Conservation (phyloP, 176 grass and related monocot species). For the Triticum timopheevii region DNA sequence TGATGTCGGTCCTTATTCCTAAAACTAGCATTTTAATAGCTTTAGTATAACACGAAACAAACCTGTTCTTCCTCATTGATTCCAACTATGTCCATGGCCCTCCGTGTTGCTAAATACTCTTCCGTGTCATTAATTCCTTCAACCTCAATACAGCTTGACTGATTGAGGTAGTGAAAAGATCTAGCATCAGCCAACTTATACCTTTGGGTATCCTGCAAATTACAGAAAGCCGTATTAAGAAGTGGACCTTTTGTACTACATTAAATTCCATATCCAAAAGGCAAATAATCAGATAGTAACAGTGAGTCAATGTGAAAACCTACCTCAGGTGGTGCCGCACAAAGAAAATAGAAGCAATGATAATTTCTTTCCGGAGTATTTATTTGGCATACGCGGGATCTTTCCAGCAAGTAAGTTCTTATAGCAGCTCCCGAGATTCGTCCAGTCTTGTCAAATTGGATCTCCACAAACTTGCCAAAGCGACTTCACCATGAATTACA, state of each 20-base stretch:
- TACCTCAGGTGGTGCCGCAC: slow-evolving; percentile 86
- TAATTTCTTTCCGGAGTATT: slow-evolving; percentile 98
- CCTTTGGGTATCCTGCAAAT: slow-evolving; percentile 63
- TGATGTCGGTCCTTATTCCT: slow-evolving; percentile 13
- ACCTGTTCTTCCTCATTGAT: slow-evolving; percentile 97
- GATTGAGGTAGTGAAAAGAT: slow-evolving; percentile 94
- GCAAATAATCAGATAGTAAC: slow-evolving; percentile 2
- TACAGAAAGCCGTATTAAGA: slow-evolving; percentile 8
- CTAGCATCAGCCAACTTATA: slow-evolving; percentile 80
- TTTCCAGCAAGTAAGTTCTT: slow-evolving; percentile 99
- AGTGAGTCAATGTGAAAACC: slow-evolving; percentile 18
- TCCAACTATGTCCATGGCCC: slow-evolving; percentile 99
- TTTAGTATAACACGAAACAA: slow-evolving; percentile 19
- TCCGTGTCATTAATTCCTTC: slow-evolving; percentile 95
- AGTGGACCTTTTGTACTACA: slow-evolving; percentile 22
- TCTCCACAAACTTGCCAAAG: slow-evolving; percentile 99
- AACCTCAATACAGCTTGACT: slow-evolving; percentile 91
- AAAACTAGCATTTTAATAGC: slow-evolving; percentile 27
- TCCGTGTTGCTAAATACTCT: slow-evolving; percentile 98
- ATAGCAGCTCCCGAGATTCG: slow-evolving; percentile 98
- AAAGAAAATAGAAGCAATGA: slow-evolving; percentile 98
- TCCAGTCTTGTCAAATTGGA: slow-evolving; percentile 98
- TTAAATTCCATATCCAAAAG: not conserved
- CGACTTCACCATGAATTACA: slow-evolving; percentile 58
- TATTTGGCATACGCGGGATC: slow-evolving; percentile 98